Percentiles rank a stretch among this genome's conserved stretches.
phyloP scores from a whole-genome alignment of 75 land plant species.

The Adiantum capillusveneris region DNA sequence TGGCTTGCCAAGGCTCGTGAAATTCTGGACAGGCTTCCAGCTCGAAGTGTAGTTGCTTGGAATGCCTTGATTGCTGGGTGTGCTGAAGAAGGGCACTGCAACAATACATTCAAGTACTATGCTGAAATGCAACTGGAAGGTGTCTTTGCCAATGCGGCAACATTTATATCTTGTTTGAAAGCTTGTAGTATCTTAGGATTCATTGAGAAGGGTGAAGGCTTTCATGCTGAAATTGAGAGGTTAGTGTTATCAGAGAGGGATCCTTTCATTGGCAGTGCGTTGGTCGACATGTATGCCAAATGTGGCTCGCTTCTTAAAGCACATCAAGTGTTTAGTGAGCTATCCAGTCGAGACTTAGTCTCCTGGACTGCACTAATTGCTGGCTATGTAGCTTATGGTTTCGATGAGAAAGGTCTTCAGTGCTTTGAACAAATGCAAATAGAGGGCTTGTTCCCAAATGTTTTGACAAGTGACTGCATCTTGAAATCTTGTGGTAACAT shows the following conservation, averaged over 20 bases:
- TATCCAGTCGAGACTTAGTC: slow-evolving; percentile 8
- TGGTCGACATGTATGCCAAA: slow-evolving; percentile 18
- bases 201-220: too few species aligned
- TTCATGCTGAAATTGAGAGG: too few species aligned
- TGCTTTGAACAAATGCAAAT: slow-evolving; percentile 1
- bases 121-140: neutral
- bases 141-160: neutral
- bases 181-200: neutral
- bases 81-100: neutral
- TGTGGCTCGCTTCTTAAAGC: slow-evolving; percentile 1
- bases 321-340: slow-evolving; percentile 10
- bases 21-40: slow-evolving; percentile 6
- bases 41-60: slow-evolving; percentile 11
- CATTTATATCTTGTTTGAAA: neutral
- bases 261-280: slow-evolving; percentile 11
- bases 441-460: neutral
- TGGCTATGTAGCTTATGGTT: slow-evolving; percentile 2
- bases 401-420: too few species aligned
- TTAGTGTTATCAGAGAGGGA: too few species aligned
- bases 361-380: slow-evolving; percentile 15
- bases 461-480: neutral
- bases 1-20: neutral
- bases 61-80: slow-evolving; percentile 12
- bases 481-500: too few species aligned
- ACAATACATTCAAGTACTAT: neutral